phyloP scores from a whole-genome alignment of 78 protist species.

The Dictyostelium discoideum region dicty_2.7 NC_007088.5:7491001-7491500 shows the following conservation, averaged over 20 bases:
- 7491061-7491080: constrained; percentile 86
- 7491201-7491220: constrained; percentile 15
- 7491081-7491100: constrained; percentile 15
- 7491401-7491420: neutral
- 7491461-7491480: neutral
- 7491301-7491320: constrained; percentile 75
- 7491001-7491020: constrained; percentile 87
- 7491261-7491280: constrained; percentile 11
- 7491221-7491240: constrained; percentile 61
- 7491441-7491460: neutral
- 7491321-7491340: neutral
- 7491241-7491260: constrained; percentile 84
- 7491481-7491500: neutral
- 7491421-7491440: neutral
- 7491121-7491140: constrained; percentile 87
- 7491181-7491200: constrained; percentile 70
- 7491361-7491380: neutral
- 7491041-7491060: constrained; percentile 86
- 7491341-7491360: neutral
- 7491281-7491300: constrained; percentile 84
- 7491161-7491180: constrained; percentile 83
- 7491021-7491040: constrained; percentile 75
- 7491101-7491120: constrained; percentile 88
- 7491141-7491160: constrained; percentile 60
- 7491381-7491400: neutral